Conservation (phyloP, 2,329 filamentous ascomycete genomes). For the Akanthomyces uredinophilus region DNA sequence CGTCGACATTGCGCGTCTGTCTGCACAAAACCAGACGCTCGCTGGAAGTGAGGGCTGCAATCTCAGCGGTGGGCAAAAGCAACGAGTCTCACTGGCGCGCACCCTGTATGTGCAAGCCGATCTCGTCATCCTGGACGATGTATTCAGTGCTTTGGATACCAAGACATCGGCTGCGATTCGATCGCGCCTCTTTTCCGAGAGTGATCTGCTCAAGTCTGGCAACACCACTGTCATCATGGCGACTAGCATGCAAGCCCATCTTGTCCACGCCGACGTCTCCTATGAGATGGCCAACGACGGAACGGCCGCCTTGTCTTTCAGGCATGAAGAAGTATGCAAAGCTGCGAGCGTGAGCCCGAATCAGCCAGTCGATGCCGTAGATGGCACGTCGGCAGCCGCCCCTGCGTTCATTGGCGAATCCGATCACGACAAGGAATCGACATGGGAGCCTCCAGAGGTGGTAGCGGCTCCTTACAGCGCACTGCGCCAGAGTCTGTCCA, state of each 20-base stretch:
- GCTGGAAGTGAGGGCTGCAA: conserved; percentile 33
- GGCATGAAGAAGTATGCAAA: too few relatives aligned
- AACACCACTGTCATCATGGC: conserved; percentile 17
- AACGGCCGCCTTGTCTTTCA: not conserved
- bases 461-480: too few relatives aligned
- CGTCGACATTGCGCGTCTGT: conserved; percentile 24
- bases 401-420: too few relatives aligned
- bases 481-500: too few relatives aligned
- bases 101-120: conserved; percentile 26
- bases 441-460: too few relatives aligned
- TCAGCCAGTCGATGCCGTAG: too few relatives aligned
- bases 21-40: conserved; percentile 27
- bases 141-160: conserved; percentile 28
- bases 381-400: too few relatives aligned
- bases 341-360: too few relatives aligned
- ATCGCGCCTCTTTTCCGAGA: conserved; percentile 17
- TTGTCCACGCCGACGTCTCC: too few relatives aligned
- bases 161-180: conserved; percentile 17
- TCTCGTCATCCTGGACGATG: conserved; percentile 27
- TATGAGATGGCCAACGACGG: not conserved
- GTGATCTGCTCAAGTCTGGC: conserved; percentile 11
- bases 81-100: conserved; percentile 17
- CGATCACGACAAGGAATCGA: too few relatives aligned
- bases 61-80: conserved; percentile 26
- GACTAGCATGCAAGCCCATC: conserved; percentile 15